Percentiles rank a stretch among this genome's conserved stretches.
Conservation (phyloP, 345 rosid genomes). For the Lepidium didymum region DNA sequence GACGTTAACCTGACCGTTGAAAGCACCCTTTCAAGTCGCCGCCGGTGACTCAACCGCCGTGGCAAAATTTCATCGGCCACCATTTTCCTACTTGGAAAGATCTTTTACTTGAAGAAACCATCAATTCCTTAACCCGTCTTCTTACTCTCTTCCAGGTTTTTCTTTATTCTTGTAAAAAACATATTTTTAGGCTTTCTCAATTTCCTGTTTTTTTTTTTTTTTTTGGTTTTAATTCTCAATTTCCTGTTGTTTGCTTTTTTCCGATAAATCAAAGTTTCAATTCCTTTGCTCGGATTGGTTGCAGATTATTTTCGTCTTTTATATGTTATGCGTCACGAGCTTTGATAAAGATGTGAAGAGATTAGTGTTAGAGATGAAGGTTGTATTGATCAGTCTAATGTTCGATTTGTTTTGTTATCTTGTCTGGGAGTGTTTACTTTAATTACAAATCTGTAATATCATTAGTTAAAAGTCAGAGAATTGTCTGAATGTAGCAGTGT, state of each 20-base stretch:
- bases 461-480: neutral
- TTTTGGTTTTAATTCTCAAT: too few relatives aligned
- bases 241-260: neutral
- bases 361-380: neutral
- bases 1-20: constrained; percentile 35
- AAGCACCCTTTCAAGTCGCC: constrained; percentile 20
- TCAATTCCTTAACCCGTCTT: neutral
- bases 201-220: neutral
- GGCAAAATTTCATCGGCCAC: neutral
- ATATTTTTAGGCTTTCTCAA: neutral
- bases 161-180: neutral
- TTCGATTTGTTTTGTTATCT: constrained; percentile 1
- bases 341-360: neutral
- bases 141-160: constrained; percentile 24
- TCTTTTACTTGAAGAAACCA: neutral
- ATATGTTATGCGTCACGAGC: neutral
- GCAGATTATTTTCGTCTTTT: neutral
- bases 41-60: constrained; percentile 19
- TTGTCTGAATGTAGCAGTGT: constrained; percentile 3
- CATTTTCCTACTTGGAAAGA: constrained; percentile 6
- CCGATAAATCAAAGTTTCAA: neutral
- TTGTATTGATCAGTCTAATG: neutral
- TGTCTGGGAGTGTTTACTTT: neutral
- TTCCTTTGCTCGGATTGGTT: neutral
- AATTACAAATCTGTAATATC: neutral